Base-by-base conservation (phyloP, 1,284 basidiomycete species). In the Jaminaea rosea region DNA sequence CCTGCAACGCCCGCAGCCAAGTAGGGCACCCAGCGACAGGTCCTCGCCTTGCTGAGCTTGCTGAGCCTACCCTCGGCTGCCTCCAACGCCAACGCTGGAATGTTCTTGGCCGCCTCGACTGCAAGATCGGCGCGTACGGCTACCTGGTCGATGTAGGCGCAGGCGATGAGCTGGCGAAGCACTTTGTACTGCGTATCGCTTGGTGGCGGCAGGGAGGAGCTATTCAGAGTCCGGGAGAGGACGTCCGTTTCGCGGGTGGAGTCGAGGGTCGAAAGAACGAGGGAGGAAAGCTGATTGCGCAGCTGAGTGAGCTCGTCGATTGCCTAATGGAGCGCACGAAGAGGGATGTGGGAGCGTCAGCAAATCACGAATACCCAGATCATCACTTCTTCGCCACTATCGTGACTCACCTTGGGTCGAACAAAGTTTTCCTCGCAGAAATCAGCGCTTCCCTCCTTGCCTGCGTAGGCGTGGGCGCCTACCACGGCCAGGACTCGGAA, bases 221-320 rank as follows among this genome's bases (percentile, higher is more conserved):
- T 54, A 6, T 52, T 37, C 3, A 72, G 50, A 31, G 11, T 13
- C 0, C 34, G 36, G 2, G 48, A 11, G 3, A 44, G 42, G 2
- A 41, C 50, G 9, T 58, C 44, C 2, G 63, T 56, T 2, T 54
- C 44, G 19, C 11, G 13, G 5, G 39, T 21, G 7, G 39, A 23
- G 13, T 15, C 39, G 19, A 42, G 23, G 11, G 39, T 42, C 4
- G 39, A 42, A 11, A 42, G 23, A 27, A 73, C 63, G 23, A 73
- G 45, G 17, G 52, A 53, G 44, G 63, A 60, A 79, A 83, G 64
- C 82, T 87, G 94, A 0, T 83, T 80, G 34, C 92, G 83, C n/a
- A 99, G 80, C 75, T 98, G 97, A 75, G 93, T 92, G 37, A 97
- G 94, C 77, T 99, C 94, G 76, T 96, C 88, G 92, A 99, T 98